Evolutionary conservation across 768 basidiomycete genomes (phyloP).

Genomic region (Coprinopsis sp.): DNA sequence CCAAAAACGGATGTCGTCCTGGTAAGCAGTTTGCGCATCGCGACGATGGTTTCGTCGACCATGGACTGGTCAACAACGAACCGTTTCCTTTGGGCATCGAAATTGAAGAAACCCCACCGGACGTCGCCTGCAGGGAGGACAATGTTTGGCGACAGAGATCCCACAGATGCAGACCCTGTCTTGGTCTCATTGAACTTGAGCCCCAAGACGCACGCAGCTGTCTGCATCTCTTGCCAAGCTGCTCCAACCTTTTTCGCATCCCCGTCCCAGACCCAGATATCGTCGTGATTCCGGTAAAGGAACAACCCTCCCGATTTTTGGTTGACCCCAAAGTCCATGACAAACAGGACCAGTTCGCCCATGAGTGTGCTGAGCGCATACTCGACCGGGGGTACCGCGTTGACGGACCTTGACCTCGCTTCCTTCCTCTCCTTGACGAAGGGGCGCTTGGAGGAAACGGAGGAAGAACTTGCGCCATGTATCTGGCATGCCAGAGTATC

Average conservation of each 20-base stretch:
- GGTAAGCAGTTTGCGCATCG: no score
- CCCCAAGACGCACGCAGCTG: not conserved
- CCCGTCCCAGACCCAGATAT: slow-evolving; percentile 41
- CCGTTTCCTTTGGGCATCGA: no score
- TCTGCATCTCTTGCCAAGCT: slow-evolving; percentile 39
- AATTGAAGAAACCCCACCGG: no score
- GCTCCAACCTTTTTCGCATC: slow-evolving; percentile 26
- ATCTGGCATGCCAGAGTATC: slow-evolving; percentile 35
- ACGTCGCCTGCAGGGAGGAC: no score
- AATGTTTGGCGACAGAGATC: no score
- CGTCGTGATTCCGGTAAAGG: slow-evolving; percentile 43
- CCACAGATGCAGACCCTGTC: no score
- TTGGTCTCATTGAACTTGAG: no score
- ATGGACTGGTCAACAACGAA: no score
- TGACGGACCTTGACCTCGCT: slow-evolving; percentile 27
- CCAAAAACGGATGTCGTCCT: no score
- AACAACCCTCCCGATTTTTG: slow-evolving; percentile 36
- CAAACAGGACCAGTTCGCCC: slow-evolving; percentile 38
- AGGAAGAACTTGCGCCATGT: slow-evolving; percentile 32
- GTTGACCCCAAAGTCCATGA: slow-evolving; percentile 46
- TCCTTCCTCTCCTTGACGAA: slow-evolving; percentile 24
- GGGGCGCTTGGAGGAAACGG: slow-evolving; percentile 28
- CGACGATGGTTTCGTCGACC: no score
- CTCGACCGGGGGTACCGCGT: slow-evolving; percentile 40
- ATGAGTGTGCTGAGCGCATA: slow-evolving; percentile 37